Conservation (phyloP, 1,284 basidiomycete species). For the Anthracocystis panici-leucophaei region DNA sequence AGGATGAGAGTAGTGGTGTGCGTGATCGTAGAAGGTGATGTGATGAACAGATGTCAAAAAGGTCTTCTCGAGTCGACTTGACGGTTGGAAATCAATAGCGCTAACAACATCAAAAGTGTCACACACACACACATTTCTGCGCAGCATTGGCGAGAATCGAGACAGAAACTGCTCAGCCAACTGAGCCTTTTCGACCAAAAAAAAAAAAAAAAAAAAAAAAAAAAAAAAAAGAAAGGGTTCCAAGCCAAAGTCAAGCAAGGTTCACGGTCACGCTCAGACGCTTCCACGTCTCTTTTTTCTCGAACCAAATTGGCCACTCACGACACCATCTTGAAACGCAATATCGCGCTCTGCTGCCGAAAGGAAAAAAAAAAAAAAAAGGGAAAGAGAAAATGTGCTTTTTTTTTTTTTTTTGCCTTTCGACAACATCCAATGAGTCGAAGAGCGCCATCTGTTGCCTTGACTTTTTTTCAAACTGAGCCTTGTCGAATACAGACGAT, state of each 20-base stretch:
- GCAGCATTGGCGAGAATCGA: constrained; percentile 1
- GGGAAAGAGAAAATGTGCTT: background rate
- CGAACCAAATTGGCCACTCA: background rate
- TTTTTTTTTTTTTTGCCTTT: background rate
- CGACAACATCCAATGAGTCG: background rate
- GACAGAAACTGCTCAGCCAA: constrained; percentile 2
- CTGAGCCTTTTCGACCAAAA: background rate
- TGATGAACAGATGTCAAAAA: background rate
- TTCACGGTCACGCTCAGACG: constrained; percentile 7
- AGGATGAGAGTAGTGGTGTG: background rate
- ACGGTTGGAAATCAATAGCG: constrained; percentile 5
- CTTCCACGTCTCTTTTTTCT: constrained; percentile 13
- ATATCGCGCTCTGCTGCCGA: constrained; percentile 5
- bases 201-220: too few species aligned
- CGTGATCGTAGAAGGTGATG: background rate
- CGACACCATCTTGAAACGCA: constrained; percentile 2
- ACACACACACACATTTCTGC: background rate
- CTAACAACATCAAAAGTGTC: background rate
- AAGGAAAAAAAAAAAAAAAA: background rate
- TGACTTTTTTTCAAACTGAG: background rate
- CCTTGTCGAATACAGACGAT: background rate
- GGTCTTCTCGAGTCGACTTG: constrained; percentile 8
- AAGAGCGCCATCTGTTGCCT: constrained; percentile 11
- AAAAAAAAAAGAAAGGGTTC: background rate
- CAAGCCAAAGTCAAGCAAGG: background rate